Evolutionary conservation across 176 grass and related monocot species (phyloP), one percentile per base, ranked within the genome.

Genomic region (Oryza punctata): DNA sequence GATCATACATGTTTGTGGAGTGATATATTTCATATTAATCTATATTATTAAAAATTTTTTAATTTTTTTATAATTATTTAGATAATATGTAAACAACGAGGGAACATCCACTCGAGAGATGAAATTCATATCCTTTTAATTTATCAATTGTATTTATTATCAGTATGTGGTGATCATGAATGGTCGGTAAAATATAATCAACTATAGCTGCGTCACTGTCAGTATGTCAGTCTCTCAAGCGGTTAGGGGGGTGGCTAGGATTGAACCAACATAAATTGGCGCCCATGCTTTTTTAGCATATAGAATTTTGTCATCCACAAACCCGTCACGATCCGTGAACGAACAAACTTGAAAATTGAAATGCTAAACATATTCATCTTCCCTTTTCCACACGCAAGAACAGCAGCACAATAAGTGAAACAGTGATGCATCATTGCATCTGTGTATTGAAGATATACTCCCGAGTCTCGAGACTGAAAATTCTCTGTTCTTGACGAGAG

Each of bases 341-440:
- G 21, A 70, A 70, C 24, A 70, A 18, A 19, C 47, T 24, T 18
- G 44, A 70, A 18, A 19, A 35, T 12, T 18, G 30, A 60, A 54
- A 11, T 8, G 44, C 45, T 24, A 16, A 67, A 38, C 7, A 8
- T 38, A 43, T 68, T 60, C 16, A 10, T 57, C 59, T 75, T 45
- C 46, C 78, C 78, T 76, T 16, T 63, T 66, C 5, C 26, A 33
- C 64, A 81, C 61, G 85, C 47, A 84, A 49, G 63, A 21, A 76
- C 3, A 54, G 13, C n/a, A n/a, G 19, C 57, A 7, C 13, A 11
- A 4, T 24, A 12, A 54, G 15, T 44, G 11, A 85, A 67, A 69
- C 19, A 33, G 9, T 21, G 19, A 14, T 59, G 69, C 26, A 64
- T 21, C n/a, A 35, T 35, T 35, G 33, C 33, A 35, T 35, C 33